A percentile compares a stretch with the other conserved stretches of the same genome.
These are phyloP conservation scores for Clitocybe nebularis DNA, from an alignment of 1,284 basidiomycete species.

Conservation along the genomic window DNA sequence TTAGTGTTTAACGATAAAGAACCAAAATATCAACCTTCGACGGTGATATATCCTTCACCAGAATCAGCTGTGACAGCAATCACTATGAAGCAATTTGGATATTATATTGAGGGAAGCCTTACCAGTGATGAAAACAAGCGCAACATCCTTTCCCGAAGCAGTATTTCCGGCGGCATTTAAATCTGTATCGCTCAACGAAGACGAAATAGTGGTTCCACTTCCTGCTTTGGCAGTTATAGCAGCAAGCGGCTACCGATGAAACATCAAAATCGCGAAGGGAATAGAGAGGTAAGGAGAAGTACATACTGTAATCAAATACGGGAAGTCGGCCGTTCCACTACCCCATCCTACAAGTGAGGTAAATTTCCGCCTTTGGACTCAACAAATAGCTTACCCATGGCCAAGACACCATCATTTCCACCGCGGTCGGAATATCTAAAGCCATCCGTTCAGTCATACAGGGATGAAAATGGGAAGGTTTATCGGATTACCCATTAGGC, in stretches of 20 bases:
- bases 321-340: constrained; percentile 46
- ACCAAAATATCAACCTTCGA: constrained; percentile 32
- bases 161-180: constrained; percentile 36
- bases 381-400: constrained; percentile 47
- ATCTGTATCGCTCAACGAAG: constrained; percentile 53
- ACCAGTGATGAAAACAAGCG: constrained; percentile 59
- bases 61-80: constrained; percentile 30
- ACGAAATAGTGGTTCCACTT: constrained; percentile 37
- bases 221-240: constrained; percentile 40
- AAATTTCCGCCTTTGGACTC: not conserved
- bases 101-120: constrained; percentile 10
- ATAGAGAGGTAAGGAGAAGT: too few relatives aligned
- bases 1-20: not conserved
- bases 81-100: not conserved
- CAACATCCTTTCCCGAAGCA: constrained; percentile 45
- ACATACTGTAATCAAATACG: constrained; percentile 46
- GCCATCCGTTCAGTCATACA: constrained; percentile 14
- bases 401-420: constrained; percentile 57
- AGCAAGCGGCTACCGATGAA: constrained; percentile 32
- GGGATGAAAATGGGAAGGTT: constrained; percentile 10
- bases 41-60: constrained; percentile 54
- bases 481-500: constrained; percentile 48
- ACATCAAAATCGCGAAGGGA: constrained; percentile 9
- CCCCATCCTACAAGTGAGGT: constrained; percentile 32
- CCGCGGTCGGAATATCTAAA: constrained; percentile 39